Evolutionary conservation across 495 filamentous ascomycete species (phyloP).

Genomic region (Echria macrotheca): DNA sequence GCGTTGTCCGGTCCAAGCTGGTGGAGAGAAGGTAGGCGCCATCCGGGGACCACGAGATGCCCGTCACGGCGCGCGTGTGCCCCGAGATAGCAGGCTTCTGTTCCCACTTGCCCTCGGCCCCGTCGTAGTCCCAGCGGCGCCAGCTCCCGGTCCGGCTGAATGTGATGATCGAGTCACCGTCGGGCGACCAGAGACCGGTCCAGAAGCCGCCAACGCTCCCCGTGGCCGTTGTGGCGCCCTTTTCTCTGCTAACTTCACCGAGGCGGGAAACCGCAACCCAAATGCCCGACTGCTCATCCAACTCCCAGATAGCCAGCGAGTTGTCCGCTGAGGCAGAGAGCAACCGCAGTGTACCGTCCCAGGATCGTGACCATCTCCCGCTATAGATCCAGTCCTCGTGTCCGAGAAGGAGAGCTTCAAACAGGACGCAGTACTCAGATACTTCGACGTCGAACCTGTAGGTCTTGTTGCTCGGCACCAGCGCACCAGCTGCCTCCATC

Average conservation of each 20-base stretch:
- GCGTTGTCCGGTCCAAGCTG: slow-evolving; percentile 89
- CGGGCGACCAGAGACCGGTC: slow-evolving; percentile 88
- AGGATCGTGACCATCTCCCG: slow-evolving; percentile 59
- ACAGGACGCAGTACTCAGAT: slow-evolving; percentile 70
- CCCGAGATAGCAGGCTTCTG: slow-evolving; percentile 75
- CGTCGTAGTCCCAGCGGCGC: slow-evolving; percentile 65
- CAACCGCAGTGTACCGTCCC: slow-evolving; percentile 54
- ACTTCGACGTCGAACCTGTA: slow-evolving; percentile 56
- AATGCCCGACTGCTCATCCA: slow-evolving; percentile 74
- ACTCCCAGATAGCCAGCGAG: slow-evolving; percentile 86
- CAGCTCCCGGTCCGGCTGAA: slow-evolving; percentile 90
- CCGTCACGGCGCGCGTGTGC: slow-evolving; percentile 73
- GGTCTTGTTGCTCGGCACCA: slow-evolving; percentile 74
- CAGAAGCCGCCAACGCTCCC: slow-evolving; percentile 95
- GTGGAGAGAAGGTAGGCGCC: slow-evolving; percentile 86
- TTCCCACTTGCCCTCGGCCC: slow-evolving; percentile 57
- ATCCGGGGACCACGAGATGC: slow-evolving; percentile 75
- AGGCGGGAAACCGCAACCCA: slow-evolving; percentile 82
- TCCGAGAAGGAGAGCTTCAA: slow-evolving; percentile 89
- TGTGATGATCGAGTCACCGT: slow-evolving; percentile 66
- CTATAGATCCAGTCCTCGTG: slow-evolving; percentile 99
- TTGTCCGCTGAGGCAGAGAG: slow-evolving; percentile 93
- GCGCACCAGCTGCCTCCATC: slow-evolving; percentile 40
- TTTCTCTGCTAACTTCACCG: slow-evolving; percentile 88
- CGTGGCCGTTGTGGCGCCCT: slow-evolving; percentile 91